Evolutionary conservation across 78 protist genomes (phyloP).

Genomic region (Dictyostelium firmibasis): DNA sequence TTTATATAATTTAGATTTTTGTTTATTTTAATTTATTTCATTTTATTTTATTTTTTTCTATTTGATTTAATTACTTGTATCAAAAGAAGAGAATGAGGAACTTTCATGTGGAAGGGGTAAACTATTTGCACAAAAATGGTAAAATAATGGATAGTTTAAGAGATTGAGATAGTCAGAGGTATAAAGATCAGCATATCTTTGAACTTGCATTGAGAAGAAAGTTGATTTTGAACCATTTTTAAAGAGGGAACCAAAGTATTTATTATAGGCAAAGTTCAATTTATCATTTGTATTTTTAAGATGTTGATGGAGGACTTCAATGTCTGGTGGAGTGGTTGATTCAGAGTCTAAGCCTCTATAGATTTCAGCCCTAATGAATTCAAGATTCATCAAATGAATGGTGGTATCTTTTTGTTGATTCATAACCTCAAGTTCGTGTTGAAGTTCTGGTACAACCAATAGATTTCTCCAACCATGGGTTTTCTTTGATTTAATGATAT

Average conservation of each 20-base stretch:
- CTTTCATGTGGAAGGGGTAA: slow-evolving; percentile 66
- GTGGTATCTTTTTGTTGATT: slow-evolving; percentile 33
- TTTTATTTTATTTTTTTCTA: background rate
- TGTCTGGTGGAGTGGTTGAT: slow-evolving; percentile 68
- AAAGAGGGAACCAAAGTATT: slow-evolving; percentile 79
- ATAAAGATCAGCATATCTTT: slow-evolving; percentile 87
- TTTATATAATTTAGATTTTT: no score
- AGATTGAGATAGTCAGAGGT: slow-evolving; percentile 65
- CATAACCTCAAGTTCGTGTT: slow-evolving; percentile 56
- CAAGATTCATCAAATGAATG: slow-evolving; percentile 75
- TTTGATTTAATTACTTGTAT: slow-evolving; percentile 20
- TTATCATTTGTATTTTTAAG: slow-evolving; percentile 36
- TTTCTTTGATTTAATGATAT: slow-evolving; percentile 84
- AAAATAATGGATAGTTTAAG: slow-evolving; percentile 83
- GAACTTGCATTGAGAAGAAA: slow-evolving; percentile 85
- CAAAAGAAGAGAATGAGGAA: slow-evolving; percentile 7
- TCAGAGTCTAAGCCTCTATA: slow-evolving; percentile 71
- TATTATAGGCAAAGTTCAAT: slow-evolving; percentile 66
- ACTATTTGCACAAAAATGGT: slow-evolving; percentile 67
- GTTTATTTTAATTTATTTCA: background rate
- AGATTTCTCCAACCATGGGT: slow-evolving; percentile 85
- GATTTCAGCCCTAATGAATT: slow-evolving; percentile 83
- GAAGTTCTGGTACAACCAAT: slow-evolving; percentile 81
- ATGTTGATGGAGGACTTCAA: slow-evolving; percentile 38
- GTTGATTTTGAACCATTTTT: slow-evolving; percentile 77